Base-by-base conservation (phyloP, 352 stramenopile genomes). In the Phytopythium chamaehyphon region DNA sequence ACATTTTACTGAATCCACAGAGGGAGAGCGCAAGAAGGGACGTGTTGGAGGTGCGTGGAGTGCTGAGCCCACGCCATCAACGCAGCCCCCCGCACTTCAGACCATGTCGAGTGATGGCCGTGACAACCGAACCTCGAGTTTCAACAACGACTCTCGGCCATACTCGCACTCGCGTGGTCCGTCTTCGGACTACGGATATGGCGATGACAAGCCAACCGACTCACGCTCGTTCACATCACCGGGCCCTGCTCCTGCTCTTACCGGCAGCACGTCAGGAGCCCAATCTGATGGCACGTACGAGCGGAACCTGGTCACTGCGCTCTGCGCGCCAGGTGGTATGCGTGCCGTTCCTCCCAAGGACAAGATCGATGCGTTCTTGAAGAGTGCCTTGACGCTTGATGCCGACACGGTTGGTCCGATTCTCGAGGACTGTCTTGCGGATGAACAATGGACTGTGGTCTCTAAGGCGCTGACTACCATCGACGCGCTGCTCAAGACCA, bases 381-480 rank as follows among this genome's bases (percentile, higher is more conserved):
- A 93, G 59, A 89, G 83, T 18, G 83, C 96, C 6, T 63, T 93
- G 57, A 96, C 85, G 22, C 71, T 98, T 16, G 93, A 98, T 57
- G 69, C 92, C 0, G 94, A 98, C 56, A 86, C 97, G 37, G 85
- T 98, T 31, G 96, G 94, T 31, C 94, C 92, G 0, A 96, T 95
- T 55, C 64, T 98, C 6, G 81, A 98, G 61, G 94, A 98, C 66
- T 95, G 83, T 40, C 76, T 98, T 16, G 91, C 90, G 45, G 90
- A 98, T 44, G 78, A 88, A 6, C 75, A 89, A 46, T 94, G 83
- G 83, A 90, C 78, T 35, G 78, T 98, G 61, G 76, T 95, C 24
- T 96, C 91, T 9, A 98, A 98, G 68, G 94, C 92, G 1, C 69
- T 98, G 9, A 92, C 92, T 50, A 96, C 96, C 23, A 98, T 98